Evolutionary conservation across 2,329 filamentous ascomycete species (phyloP), one percentile per base, ranked within the genome.

Genomic region (Aulographum hederae): DNA sequence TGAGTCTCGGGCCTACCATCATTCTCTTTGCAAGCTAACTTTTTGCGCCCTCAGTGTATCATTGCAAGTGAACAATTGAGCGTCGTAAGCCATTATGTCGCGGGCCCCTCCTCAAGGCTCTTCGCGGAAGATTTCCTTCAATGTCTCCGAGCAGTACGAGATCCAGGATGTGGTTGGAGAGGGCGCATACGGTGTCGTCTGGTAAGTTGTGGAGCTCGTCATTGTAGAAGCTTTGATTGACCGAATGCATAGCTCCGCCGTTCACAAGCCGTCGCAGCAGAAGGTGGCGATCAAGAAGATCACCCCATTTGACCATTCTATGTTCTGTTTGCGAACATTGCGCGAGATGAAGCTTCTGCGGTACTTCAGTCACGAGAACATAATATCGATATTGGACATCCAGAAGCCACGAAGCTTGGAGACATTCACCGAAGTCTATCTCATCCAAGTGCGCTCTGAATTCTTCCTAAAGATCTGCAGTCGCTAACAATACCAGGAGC

Each of bases 251-350:
- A 93, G 84, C 62, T 98, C 89, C 38, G 89, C 89, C 35, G 75
- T 95, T 44, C 89, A 98, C 65, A 95, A 95, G 62, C 89, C 89
- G 15, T 95, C 89, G 0, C 77, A 84, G 39, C 89, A 98, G 59
- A 95, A 95, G 61, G 89, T 98, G 37, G 89, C 89, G 38, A 98
- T 98, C 67, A 98, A 98, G 69, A 98, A 98, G 70, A 98, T 98
- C 48, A 95, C 85, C 0, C 89, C 89, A 4, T 98, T 98, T 57
- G 89, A 98, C 50, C 89, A 95, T 56, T 93, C 84, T 53, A 94
- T 94, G 85, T 94, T 94, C 67, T 94, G 86, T 55, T 63, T 98
- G 47, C 70, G 89, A 54, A 98, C 89, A 1, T 65, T 98, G 42
- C 84, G 89, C 56, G 89, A 98, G 61, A 98, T 98, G 89, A 98